Evolutionary conservation across 148 eudicot species (phyloP).

Genomic region (Diospyros kaki): DNA sequence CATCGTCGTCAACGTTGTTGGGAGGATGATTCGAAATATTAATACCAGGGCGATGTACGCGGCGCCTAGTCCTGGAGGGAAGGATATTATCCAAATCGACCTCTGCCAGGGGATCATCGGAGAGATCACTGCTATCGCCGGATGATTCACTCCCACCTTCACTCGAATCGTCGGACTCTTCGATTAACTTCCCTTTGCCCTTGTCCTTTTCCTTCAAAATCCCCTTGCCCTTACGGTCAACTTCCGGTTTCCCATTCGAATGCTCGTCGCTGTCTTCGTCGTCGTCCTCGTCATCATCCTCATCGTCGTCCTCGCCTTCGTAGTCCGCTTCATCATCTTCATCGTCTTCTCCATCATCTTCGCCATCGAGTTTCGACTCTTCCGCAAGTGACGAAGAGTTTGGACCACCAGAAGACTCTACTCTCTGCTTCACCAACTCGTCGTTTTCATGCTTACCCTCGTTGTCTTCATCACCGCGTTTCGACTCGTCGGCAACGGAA

Average conservation of each 20-base stretch:
- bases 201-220: conserved; percentile 44
- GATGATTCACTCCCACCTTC: conserved; percentile 33
- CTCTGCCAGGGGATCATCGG: conserved; percentile 77
- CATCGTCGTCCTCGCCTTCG: conserved; percentile 15
- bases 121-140: conserved; percentile 49
- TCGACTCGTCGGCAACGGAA: not conserved
- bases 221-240: conserved; percentile 71
- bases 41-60: conserved; percentile 32
- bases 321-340: conserved; percentile 20
- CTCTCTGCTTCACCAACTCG: conserved; percentile 21
- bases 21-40: conserved; percentile 31
- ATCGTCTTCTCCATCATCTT: not conserved
- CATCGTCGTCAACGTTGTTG: conserved; percentile 24
- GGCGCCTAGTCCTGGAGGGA: conserved; percentile 70
- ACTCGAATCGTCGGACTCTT: conserved; percentile 28
- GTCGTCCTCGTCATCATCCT: no score
- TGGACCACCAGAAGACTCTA: conserved; percentile 5
- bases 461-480: not conserved
- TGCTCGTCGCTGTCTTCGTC: conserved; percentile 20
- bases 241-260: conserved; percentile 27
- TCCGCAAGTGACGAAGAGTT: not conserved
- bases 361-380: conserved; percentile 1
- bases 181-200: conserved; percentile 36
- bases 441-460: conserved; percentile 7
- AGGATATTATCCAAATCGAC: conserved; percentile 82